These are phyloP conservation scores for Coemansia sp. DNA, from an alignment of 192 early-diverging fungal species.

Conservation along the genomic window DNA sequence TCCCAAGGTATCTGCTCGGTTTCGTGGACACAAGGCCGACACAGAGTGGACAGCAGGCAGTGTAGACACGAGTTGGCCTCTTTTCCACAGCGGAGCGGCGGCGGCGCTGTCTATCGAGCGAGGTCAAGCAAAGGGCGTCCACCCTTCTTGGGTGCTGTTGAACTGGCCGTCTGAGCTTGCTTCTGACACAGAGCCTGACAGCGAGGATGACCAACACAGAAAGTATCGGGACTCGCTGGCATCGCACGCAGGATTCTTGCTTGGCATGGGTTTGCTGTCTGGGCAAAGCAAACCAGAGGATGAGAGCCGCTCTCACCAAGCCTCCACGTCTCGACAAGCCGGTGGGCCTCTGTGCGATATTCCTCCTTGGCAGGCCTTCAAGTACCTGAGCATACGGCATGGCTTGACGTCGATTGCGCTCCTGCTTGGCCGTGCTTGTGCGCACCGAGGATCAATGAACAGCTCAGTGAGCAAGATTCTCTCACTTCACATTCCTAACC, in stretches of 20 bases:
- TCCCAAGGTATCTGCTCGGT: slow-evolving; percentile 58
- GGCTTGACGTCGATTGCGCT: slow-evolving; percentile 69
- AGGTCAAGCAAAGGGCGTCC: slow-evolving; percentile 53
- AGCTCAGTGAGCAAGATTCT: slow-evolving; percentile 64
- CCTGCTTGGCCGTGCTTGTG: slow-evolving; percentile 71
- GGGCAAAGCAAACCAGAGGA: neutral
- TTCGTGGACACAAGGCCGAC: slow-evolving; percentile 62
- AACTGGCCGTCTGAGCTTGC: slow-evolving; percentile 55
- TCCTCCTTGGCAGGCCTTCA: slow-evolving; percentile 59
- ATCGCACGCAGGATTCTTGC: slow-evolving; percentile 75
- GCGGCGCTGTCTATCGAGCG: slow-evolving; percentile 67
- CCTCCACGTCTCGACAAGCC: slow-evolving; percentile 12
- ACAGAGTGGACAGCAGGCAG: slow-evolving; percentile 18
- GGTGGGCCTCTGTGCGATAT: slow-evolving; percentile 67
- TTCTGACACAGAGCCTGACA: neutral
- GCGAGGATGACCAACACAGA: slow-evolving; percentile 7
- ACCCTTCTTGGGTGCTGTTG: slow-evolving; percentile 78
- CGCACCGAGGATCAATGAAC: slow-evolving; percentile 68
- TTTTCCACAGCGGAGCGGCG: slow-evolving; percentile 87
- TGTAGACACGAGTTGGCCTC: slow-evolving; percentile 68
- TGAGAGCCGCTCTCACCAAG: neutral
- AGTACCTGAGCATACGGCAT: slow-evolving; percentile 69
- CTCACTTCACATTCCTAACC: slow-evolving; percentile 71
- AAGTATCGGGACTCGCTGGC: slow-evolving; percentile 46
- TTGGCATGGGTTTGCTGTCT: slow-evolving; percentile 69